Percentiles rank a stretch among this genome's conserved stretches.
phyloP scores from a whole-genome alignment of 2,329 filamentous ascomycete species.

The Neonectria magnoliae region DNA sequence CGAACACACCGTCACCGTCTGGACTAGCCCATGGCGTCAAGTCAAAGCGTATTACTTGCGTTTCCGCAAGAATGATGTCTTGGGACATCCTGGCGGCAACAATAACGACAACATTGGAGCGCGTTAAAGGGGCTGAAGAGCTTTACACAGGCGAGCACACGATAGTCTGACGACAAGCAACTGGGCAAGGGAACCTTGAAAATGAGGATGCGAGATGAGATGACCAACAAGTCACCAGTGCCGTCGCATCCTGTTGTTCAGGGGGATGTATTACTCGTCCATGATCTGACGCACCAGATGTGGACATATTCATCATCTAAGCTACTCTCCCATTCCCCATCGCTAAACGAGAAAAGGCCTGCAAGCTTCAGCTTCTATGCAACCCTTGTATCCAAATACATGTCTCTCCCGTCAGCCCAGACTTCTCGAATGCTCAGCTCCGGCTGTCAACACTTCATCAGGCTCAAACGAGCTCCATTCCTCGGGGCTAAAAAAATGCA shows the following conservation, averaged over 20 bases:
- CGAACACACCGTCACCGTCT: too few relatives aligned
- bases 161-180: too few relatives aligned
- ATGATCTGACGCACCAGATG: not conserved
- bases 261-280: not conserved
- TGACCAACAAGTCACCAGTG: not conserved
- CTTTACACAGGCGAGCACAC: too few relatives aligned
- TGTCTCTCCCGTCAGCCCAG: not conserved
- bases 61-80: too few relatives aligned
- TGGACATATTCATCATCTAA: not conserved
- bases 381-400: not conserved
- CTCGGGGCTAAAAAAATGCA: not conserved
- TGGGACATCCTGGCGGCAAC: too few relatives aligned
- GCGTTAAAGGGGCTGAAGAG: too few relatives aligned
- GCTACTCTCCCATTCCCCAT: not conserved
- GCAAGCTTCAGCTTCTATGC: not conserved
- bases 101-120: too few relatives aligned
- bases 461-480: not conserved
- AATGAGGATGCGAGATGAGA: not conserved
- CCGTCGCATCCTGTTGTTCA: not conserved
- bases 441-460: not conserved
- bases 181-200: too few relatives aligned
- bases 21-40: not conserved
- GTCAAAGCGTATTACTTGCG: not conserved
- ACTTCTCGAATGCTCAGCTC: conserved; percentile 9
- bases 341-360: not conserved